Base-by-base conservation (phyloP, 768 basidiomycete genomes). In the Galerina sulciceps region DNA sequence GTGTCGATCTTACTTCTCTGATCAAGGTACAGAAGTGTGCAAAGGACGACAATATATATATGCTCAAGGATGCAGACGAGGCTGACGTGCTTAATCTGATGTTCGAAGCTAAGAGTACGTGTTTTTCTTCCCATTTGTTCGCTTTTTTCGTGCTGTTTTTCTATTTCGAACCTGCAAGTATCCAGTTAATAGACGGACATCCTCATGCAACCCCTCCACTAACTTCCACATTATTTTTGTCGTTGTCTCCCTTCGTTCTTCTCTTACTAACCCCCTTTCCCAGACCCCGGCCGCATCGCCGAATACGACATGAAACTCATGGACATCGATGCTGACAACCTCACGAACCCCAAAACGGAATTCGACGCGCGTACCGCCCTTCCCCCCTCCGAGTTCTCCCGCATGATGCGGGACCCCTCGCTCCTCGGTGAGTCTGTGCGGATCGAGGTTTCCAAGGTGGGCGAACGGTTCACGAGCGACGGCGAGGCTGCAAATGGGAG, bases 291-390 rank as follows among this genome's bases (percentile, higher is more conserved):
- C 73, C 88, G 97, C 61, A 89, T 99, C 53, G 94, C 95, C 22
- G 94, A 98, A 71, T 99, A 99, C 76, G 95, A 97, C 66, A 93
- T 99, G 90, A 99, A 99, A 74, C 86, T 99, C 53, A 98, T 99
- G 96, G 96, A 99, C 68, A 99, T 99, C 69, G 96, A 99, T 73
- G 81, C 93, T 20, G 97, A 99, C 75, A 88, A 86, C 44, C 89
- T 99, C 51, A 90, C 90, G 47, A 99, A 99, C 68, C 97, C 97
- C 14, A 96, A 98, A 63, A 99, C 97, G 2, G 91, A 96, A 49
- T 99, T 99, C 74, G 96, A 99, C 67, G 93, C 94, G 3, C 89
- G 90, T 55, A 88, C 99, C 47, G 88, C 88, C 17, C 88, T 99
- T 86, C 84, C 91, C 8, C 85, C 94, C 0, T 58, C 79, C 36